Conservation (phyloP, 2,329 filamentous ascomycete species). For the Exophiala calicioides region DNA sequence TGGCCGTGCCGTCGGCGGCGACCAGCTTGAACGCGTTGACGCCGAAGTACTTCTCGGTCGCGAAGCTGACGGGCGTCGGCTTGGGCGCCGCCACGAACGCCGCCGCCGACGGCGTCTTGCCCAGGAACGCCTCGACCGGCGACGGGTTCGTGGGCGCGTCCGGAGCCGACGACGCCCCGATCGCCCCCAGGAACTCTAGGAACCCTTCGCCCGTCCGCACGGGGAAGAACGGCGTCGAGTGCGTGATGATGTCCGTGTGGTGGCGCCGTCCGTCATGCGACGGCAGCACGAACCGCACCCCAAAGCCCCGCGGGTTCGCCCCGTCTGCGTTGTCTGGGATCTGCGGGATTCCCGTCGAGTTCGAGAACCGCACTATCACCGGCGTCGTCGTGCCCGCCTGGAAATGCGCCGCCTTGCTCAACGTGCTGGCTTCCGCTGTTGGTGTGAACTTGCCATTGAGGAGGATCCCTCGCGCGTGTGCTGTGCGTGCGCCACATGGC, state of each 20-base stretch:
- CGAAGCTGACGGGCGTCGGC: constrained; percentile 53
- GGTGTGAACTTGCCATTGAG: constrained; percentile 57
- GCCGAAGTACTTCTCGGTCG: constrained; percentile 48
- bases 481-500: no score
- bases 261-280: constrained; percentile 40
- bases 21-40: constrained; percentile 38
- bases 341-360: constrained; percentile 52
- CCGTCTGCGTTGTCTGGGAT: constrained; percentile 53
- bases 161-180: constrained; percentile 37
- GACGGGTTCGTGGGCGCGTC: constrained; percentile 23
- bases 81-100: constrained; percentile 55
- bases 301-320: constrained; percentile 53
- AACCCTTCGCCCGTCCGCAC: constrained; percentile 56
- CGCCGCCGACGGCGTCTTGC: constrained; percentile 48
- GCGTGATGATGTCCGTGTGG: constrained; percentile 60
- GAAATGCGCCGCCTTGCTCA: constrained; percentile 55
- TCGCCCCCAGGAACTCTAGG: constrained; percentile 50
- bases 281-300: constrained; percentile 51
- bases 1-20: constrained; percentile 46
- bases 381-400: constrained; percentile 46
- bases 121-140: constrained; percentile 41
- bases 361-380: constrained; percentile 54
- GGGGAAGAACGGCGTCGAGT: constrained; percentile 57
- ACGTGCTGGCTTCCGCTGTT: constrained; percentile 43
- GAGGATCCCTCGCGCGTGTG: constrained; percentile 57